Percentiles rank a stretch among this genome's conserved stretches.
These are phyloP conservation scores for Aspergillus hortae DNA, from an alignment of 2,329 filamentous ascomycete species.

Conservation along the genomic window DNA sequence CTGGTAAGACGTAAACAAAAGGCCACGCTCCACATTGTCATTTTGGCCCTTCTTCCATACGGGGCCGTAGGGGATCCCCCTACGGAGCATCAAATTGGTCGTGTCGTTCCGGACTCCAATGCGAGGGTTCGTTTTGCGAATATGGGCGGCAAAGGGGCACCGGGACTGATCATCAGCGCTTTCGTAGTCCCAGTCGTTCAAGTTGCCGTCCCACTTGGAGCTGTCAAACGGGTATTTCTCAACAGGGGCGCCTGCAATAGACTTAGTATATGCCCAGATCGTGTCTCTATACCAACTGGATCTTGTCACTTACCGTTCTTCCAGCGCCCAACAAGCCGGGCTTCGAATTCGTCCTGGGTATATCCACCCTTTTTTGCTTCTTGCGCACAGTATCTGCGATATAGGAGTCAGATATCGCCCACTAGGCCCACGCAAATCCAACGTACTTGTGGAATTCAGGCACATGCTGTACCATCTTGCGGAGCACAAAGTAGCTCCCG, in stretches of 20 bases:
- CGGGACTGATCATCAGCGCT: background rate
- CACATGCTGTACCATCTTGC: conserved; percentile 44
- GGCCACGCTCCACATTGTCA: background rate
- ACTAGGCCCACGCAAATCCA: background rate
- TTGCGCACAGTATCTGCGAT: background rate
- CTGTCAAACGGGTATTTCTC: background rate
- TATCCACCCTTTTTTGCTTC: conserved; percentile 1
- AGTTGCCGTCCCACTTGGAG: background rate
- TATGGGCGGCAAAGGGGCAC: conserved; percentile 8
- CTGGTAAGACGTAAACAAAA: conserved; percentile 2
- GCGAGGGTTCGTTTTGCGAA: conserved; percentile 4
- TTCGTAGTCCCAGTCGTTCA: conserved; percentile 4
- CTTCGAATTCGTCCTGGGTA: conserved; percentile 1
- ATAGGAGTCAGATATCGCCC: background rate
- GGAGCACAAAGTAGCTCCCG: conserved; percentile 45
- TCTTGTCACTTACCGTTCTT: conserved; percentile 3
- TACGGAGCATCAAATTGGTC: conserved; percentile 1
- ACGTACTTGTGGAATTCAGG: conserved; percentile 39
- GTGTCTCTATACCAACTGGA: background rate
- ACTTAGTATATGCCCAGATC: background rate
- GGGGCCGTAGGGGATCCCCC: conserved; percentile 5
- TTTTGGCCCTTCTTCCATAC: background rate
- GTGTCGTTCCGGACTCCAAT: background rate
- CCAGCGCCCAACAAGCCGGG: conserved; percentile 8
- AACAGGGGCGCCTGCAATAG: conserved; percentile 5